A percentile compares a stretch with the other conserved stretches of the same genome.
phyloP scores from a whole-genome alignment of 306 rosid species.

The Rosa multiflora region DNA sequence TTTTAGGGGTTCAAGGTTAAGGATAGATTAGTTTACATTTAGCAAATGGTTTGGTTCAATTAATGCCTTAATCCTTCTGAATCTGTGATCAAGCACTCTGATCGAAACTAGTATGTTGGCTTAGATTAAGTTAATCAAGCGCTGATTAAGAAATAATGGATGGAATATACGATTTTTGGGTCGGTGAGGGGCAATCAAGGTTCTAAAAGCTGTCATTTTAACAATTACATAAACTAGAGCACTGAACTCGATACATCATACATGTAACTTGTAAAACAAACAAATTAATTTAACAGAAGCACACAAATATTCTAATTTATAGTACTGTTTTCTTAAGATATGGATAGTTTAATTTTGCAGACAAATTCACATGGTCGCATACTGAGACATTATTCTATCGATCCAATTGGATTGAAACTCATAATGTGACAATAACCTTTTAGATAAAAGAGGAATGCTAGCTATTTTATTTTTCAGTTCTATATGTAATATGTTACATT shows the following conservation, averaged over 20 bases:
- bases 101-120: conserved; percentile 1
- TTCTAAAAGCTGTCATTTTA: neutral
- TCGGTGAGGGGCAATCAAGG: neutral
- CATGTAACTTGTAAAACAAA: neutral
- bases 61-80: neutral
- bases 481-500: too few species aligned
- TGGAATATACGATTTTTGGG: neutral
- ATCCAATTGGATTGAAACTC: neutral
- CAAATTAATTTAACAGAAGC: neutral
- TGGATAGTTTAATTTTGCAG: neutral
- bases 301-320: neutral
- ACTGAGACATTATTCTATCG: neutral
- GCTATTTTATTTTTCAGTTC: too few species aligned
- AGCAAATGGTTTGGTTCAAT: neutral
- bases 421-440: neutral
- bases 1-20: conserved; percentile 29
- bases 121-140: neutral
- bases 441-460: too few species aligned
- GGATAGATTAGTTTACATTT: conserved; percentile 6
- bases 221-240: neutral
- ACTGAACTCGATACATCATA: neutral
- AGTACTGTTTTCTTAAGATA: neutral
- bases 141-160: neutral
- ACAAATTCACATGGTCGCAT: neutral
- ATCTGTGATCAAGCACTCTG: conserved; percentile 15